Percentiles rank a stretch among this genome's conserved stretches.
Evolutionary conservation across 208 protist species (phyloP).

Genomic region (Herpetomonas samuelpessoai): DNA sequence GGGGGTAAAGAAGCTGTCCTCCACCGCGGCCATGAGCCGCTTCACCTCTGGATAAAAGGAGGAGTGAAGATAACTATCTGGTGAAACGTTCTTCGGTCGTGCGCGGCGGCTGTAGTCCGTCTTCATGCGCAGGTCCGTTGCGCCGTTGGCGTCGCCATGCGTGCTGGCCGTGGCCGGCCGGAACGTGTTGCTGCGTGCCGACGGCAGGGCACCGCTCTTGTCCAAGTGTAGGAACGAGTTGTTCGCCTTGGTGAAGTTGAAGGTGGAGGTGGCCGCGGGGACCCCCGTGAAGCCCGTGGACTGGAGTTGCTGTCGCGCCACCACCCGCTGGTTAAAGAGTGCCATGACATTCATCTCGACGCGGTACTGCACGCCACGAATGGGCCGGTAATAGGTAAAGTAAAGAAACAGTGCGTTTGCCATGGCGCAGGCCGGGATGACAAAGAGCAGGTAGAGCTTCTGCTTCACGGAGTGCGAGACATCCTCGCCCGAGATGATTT

Average conservation of each 20-base stretch:
- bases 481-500: conserved; percentile 27
- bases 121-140: background rate
- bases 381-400: conserved; percentile 71
- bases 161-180: background rate
- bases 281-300: conserved; percentile 21
- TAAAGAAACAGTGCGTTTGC: conserved; percentile 62
- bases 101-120: conserved; percentile 18
- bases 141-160: too few species aligned
- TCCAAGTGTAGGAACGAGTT: background rate
- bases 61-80: conserved; percentile 39
- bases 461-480: conserved; percentile 54
- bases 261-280: conserved; percentile 7
- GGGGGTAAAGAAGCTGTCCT: conserved; percentile 38
- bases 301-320: conserved; percentile 29
- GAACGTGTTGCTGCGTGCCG: background rate
- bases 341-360: conserved; percentile 59
- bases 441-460: conserved; percentile 73
- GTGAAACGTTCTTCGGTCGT: conserved; percentile 43
- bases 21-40: conserved; percentile 35
- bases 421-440: conserved; percentile 43
- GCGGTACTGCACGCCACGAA: conserved; percentile 64
- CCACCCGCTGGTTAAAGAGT: conserved; percentile 21
- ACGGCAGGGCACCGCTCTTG: background rate
- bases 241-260: background rate
- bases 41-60: conserved; percentile 46